Evolutionary conservation across 2,329 filamentous ascomycete genomes (phyloP), one percentile per base, ranked within the genome.

Genomic region (Sphaerulina populicola): DNA sequence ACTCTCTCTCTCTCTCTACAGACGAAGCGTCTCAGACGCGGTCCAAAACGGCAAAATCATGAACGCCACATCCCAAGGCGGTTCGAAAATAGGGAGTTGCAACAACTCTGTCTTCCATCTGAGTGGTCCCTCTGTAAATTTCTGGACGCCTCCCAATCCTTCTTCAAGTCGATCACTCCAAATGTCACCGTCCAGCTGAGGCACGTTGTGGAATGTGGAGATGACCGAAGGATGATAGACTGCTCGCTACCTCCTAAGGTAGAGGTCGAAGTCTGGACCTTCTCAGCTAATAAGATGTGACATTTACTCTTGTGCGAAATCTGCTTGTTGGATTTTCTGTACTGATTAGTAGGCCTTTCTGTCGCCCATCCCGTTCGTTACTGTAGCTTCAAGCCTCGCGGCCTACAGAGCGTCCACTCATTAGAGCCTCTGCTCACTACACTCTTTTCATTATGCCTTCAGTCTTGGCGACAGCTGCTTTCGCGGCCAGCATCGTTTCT

Each of bases 401-500:
- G 18, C 18, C 3, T 31, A 44, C 31, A 46, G 53, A 46, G 53
- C 53, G 42, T 55, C 49, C 53, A 49, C 39, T 55, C 49, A n/a
- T 50, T 53, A 18, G 18, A 18, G 18, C 18, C 2, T 18, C 18
- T 18, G 18, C 33, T 35, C 35, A 18, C 30, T 21, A 14, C 31
- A 48, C 18, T 48, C 31, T 18, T 38, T 37, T 37, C 38, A 48
- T 6, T 18, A 55, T 55, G 52, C 45, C 44, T 49, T 55, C 49
- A 10, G 18, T 49, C 36, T 30, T 47, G 11, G 35, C 42, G 15
- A 46, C 44, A 31, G 43, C 43, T 21, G 35, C 44, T 15, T 31
- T 53, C n/a, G 47, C 51, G 14, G 46, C 47, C 27, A 41, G 36
- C 23, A 18, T 53, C 3, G 33, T 56, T 44, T 62, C 69, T 27